A percentile compares a stretch with the other conserved stretches of the same genome.
These are phyloP conservation scores for Jackrogersella multiformis DNA, from an alignment of 495 filamentous ascomycete species.

Conservation along the genomic window DNA sequence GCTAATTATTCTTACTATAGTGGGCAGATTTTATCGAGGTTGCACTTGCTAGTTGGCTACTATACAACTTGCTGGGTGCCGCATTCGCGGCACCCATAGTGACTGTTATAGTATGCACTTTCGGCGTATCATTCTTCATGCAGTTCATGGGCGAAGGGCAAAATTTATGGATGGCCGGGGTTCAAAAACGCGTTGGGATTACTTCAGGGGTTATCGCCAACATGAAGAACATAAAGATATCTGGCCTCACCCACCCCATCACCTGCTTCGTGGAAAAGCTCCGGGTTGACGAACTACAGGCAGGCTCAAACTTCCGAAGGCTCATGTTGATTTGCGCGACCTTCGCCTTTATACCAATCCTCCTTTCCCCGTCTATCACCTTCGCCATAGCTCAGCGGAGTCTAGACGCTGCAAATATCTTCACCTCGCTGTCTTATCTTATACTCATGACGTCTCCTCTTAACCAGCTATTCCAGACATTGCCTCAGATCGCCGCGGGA, in stretches of 20 bases:
- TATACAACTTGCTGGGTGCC: conserved; percentile 38
- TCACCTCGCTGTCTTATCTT: conserved; percentile 70
- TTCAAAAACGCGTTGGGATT: conserved; percentile 61
- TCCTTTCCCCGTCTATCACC: conserved; percentile 56
- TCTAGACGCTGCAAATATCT: conserved; percentile 61
- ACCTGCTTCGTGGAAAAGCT: conserved; percentile 60
- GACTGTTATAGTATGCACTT: conserved; percentile 38
- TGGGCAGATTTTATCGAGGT: conserved; percentile 64
- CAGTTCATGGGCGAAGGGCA: conserved; percentile 60
- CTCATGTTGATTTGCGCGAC: conserved; percentile 63
- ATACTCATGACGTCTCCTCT: conserved; percentile 67
- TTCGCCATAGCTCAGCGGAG: conserved; percentile 53
- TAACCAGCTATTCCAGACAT: conserved; percentile 62
- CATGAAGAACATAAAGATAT: conserved; percentile 72
- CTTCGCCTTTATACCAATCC: conserved; percentile 61
- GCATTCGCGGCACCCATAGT: conserved; percentile 37
- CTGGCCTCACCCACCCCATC: conserved; percentile 59
- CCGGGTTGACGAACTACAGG: conserved; percentile 64
- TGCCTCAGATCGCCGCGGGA: conserved; percentile 63
- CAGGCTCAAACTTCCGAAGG: conserved; percentile 65
- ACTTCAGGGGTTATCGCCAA: conserved; percentile 65
- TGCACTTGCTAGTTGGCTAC: conserved; percentile 52
- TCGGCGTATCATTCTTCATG: conserved; percentile 48
- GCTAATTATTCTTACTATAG: conserved; percentile 8
- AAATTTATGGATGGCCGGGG: conserved; percentile 61